Evolutionary conservation across 2,329 filamentous ascomycete species (phyloP), one percentile per base, ranked within the genome.

Genomic region (Pseudocercospora pini-densiflorae): DNA sequence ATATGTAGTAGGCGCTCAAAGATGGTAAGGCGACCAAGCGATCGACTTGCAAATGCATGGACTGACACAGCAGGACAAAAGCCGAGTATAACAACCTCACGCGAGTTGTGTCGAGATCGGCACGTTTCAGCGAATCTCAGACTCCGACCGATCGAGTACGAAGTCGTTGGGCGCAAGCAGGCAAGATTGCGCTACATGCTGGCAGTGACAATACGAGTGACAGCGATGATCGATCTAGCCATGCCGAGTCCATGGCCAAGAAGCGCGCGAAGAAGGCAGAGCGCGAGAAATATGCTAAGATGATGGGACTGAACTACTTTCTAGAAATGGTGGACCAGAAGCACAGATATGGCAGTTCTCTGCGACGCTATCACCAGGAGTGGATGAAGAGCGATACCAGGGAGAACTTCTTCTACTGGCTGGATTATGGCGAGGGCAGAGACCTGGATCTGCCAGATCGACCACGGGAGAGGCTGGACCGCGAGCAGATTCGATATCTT

Each of bases 321-420:
- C 82, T 89, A 1, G 88, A 97, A 74, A 94, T 97, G 90, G 77
- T 78, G 9, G 77, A 78, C 66, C 81, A 89, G 55, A 94, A 96
- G 78, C 93, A 97, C 76, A 88, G 93, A 3, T 96, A 97, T 74
- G 94, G 93, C 3, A 90, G 89, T 62, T 96, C 95, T 71, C 79
- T 97, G 59, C 85, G 91, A 33, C 86, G 87, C 33, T 97, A 97
- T 73, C 94, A 97, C 74, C 87, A 88, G 66, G 88, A 91, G 70
- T 97, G 94, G 94, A 93, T 93, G 77, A 87, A 86, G 67, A 83
- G 88, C 1, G 83, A 91, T 29, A 94, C 92, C 0, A 87, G 88
- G 4, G 90, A 97, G 77, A 97, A 95, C 76, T 97, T 94, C 84
- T 97, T 97, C 78, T 94, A 93, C 80, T 97, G 94, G 93, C 83